Conservation (phyloP, 768 basidiomycete species). For the Boletellus ananiceps region DNA sequence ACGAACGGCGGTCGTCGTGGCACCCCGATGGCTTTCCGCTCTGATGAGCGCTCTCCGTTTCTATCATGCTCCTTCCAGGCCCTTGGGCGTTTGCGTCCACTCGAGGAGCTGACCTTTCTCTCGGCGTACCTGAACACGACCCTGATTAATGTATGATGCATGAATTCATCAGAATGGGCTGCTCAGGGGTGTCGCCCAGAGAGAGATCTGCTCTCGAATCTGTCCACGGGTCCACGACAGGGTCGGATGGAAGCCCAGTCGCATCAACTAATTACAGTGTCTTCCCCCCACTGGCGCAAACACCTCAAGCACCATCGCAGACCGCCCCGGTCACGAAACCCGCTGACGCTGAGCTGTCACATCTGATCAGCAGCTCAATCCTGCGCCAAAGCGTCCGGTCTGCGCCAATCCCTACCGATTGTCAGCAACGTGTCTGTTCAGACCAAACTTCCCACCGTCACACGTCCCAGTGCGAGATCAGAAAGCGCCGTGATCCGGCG, state of each 20-base stretch:
- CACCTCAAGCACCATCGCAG: constrained; percentile 8
- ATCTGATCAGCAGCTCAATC: background rate
- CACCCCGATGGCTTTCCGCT: background rate
- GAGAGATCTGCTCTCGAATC: constrained; percentile 22
- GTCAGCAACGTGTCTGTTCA: background rate
- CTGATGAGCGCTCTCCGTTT: background rate
- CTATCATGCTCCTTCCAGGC: background rate
- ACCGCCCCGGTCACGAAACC: background rate
- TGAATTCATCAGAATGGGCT: constrained; percentile 21
- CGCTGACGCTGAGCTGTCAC: background rate
- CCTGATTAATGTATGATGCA: constrained; percentile 22
- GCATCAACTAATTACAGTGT: constrained; percentile 5
- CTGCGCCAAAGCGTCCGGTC: too few relatives aligned
- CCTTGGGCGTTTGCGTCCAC: background rate
- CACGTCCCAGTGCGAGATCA: background rate
- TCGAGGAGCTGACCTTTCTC: constrained; percentile 10
- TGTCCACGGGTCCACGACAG: constrained; percentile 15
- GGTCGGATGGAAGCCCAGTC: constrained; percentile 19
- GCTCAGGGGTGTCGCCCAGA: constrained; percentile 14
- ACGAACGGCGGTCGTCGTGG: constrained; percentile 8
- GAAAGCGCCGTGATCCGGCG: background rate
- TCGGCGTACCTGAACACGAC: constrained; percentile 20
- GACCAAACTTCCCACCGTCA: constrained; percentile 2
- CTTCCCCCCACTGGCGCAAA: constrained; percentile 19
- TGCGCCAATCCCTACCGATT: too few relatives aligned